Conservation (phyloP, 75 land plant genomes). For the Pinus tabuliformis region DNA sequence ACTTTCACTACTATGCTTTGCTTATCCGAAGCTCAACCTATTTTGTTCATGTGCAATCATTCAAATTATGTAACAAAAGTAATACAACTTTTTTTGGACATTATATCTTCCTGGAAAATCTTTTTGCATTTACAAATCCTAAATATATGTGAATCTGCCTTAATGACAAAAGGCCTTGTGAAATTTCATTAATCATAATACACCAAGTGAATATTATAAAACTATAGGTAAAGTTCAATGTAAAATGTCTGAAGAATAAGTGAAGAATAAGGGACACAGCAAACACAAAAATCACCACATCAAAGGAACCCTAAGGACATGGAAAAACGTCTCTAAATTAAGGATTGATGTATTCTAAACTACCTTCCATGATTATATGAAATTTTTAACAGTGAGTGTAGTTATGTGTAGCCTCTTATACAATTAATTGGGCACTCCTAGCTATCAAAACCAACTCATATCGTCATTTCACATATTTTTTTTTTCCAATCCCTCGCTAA, state of each 20-base stretch:
- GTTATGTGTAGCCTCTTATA: neutral
- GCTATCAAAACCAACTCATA: neutral
- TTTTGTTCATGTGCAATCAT: no score
- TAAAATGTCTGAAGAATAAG: no score
- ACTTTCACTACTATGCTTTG: no score
- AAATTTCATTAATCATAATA: neutral
- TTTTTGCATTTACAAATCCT: neutral
- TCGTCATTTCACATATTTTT: neutral
- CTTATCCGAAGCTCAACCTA: no score
- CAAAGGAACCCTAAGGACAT: neutral
- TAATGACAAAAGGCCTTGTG: neutral
- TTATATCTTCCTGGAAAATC: neutral
- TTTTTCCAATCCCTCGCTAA: neutral
- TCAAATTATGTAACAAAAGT: no score
- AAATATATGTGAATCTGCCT: slow-evolving; percentile 1
- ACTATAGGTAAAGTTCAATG: neutral
- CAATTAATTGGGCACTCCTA: neutral
- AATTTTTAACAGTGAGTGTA: neutral
- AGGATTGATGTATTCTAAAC: neutral
- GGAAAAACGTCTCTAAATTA: neutral
- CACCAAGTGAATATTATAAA: neutral
- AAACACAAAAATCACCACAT: neutral
- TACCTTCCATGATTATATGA: neutral
- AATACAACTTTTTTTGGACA: no score
- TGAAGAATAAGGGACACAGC: neutral